phyloP scores from a whole-genome alignment of 176 grass and related monocot genomes.

The Stipa capillata region DNA sequence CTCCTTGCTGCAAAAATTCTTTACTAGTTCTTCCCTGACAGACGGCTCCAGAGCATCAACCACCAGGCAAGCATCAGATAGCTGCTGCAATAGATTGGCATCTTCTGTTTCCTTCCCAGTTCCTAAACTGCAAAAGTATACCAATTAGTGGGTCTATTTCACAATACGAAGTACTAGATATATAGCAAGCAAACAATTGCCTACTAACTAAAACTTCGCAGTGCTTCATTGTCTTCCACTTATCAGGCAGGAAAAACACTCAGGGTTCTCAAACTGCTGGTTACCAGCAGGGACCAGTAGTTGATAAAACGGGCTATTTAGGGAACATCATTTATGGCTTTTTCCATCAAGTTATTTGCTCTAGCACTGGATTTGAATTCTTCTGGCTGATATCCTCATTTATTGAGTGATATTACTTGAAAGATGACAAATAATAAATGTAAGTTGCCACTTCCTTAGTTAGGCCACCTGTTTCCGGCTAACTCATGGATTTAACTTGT shows the following conservation, averaged over 20 bases:
- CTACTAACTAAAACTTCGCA: too few species aligned
- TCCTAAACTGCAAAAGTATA: conserved; percentile 74
- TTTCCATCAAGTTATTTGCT: not conserved
- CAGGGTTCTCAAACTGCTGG: not conserved
- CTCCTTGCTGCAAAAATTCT: conserved; percentile 98
- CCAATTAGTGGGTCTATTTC: not conserved
- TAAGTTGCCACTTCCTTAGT: not conserved
- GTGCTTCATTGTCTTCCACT: not conserved
- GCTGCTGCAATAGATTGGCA: conserved; percentile 72
- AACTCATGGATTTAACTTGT: not conserved
- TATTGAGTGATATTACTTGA: not conserved
- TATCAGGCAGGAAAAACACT: not conserved
- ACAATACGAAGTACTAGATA: not conserved
- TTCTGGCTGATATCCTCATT: not conserved
- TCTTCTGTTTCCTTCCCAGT: conserved; percentile 99
- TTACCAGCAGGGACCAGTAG: conserved; percentile 9
- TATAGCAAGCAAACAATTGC: too few species aligned
- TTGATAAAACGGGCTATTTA: conserved; percentile 3
- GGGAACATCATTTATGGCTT: not conserved
- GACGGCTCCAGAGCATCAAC: conserved; percentile 98
- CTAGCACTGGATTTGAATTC: not conserved
- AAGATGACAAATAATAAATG: not conserved
- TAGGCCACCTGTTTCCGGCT: conserved; percentile 1
- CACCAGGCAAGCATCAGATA: conserved; percentile 95
- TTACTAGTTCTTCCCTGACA: conserved; percentile 96